Evolutionary conservation across 805 yeast genomes (phyloP).

Genomic region (Monosporozyma aquatica): DNA sequence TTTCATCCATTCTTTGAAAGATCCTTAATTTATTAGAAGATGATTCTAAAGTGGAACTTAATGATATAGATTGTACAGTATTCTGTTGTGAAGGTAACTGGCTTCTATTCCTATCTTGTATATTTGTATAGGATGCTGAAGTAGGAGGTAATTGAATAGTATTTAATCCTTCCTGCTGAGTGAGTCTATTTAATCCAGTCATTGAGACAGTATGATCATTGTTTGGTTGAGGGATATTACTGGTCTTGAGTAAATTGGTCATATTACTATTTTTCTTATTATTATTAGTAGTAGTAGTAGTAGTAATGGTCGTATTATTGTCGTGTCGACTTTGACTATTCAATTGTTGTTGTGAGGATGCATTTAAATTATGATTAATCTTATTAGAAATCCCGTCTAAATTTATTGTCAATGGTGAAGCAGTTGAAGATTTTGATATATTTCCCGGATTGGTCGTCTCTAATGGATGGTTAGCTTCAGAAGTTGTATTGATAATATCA

Average conservation of each 20-base stretch:
- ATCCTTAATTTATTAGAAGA: constrained; percentile 13
- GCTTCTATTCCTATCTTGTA: background rate
- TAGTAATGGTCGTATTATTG: too few relatives aligned
- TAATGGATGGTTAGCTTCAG: too few relatives aligned
- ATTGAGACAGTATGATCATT: background rate
- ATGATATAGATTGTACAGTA: constrained; percentile 1
- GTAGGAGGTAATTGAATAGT: background rate
- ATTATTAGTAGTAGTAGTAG: background rate
- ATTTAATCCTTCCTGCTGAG: background rate
- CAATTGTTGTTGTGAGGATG: background rate
- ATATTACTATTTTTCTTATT: background rate
- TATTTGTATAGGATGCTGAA: constrained; percentile 1
- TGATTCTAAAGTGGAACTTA: constrained; percentile 4
- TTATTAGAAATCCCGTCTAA: background rate
- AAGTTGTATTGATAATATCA: too few relatives aligned
- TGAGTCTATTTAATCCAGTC: background rate
- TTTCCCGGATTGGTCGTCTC: background rate
- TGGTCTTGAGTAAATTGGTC: background rate
- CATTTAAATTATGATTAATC: background rate
- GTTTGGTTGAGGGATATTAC: background rate
- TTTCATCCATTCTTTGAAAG: constrained; percentile 29
- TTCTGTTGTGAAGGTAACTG: background rate
- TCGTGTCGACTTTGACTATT: too few relatives aligned
- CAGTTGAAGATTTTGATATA: background rate
- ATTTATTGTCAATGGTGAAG: background rate